These are phyloP conservation scores for Sporothrix brasiliensis DNA, from an alignment of 2,329 filamentous ascomycete species.

Conservation along the genomic window DNA sequence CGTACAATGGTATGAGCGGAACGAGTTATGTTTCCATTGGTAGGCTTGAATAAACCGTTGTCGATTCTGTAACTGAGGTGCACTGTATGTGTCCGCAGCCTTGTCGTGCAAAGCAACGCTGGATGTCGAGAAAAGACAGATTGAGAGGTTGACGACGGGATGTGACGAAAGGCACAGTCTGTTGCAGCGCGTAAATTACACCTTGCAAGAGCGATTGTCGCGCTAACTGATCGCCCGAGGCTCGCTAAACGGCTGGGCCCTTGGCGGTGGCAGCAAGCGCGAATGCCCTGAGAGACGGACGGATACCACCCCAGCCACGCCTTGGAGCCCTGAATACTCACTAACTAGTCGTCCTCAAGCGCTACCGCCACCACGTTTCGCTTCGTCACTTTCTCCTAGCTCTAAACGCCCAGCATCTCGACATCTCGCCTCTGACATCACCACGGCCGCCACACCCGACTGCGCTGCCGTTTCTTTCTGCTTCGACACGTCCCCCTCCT, in stretches of 20 bases:
- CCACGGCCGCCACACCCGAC: conserved; percentile 4
- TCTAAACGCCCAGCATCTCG: not conserved
- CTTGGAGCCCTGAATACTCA: not conserved
- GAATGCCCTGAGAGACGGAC: not conserved
- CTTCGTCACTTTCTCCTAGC: not conserved
- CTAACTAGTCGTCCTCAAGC: not conserved
- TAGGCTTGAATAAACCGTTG: too few species aligned
- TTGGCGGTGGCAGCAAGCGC: not conserved
- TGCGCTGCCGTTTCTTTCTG: not conserved
- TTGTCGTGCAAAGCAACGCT: not conserved
- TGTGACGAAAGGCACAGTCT: conserved; percentile 10
- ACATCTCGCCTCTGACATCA: not conserved
- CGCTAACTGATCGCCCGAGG: not conserved
- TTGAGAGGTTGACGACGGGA: not conserved
- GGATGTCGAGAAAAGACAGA: not conserved
- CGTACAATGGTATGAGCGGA: not conserved
- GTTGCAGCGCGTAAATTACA: not conserved
- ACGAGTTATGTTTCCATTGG: not conserved
- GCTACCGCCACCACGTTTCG: not conserved
- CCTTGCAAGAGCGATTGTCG: not conserved
- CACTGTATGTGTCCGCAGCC: not conserved
- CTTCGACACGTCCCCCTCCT: not conserved
- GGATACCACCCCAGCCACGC: conserved; percentile 1
- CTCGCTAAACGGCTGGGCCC: not conserved
- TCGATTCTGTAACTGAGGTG: not conserved